Base-by-base conservation (phyloP, 306 rosid genomes). In the Dryas alaskensis region DNA sequence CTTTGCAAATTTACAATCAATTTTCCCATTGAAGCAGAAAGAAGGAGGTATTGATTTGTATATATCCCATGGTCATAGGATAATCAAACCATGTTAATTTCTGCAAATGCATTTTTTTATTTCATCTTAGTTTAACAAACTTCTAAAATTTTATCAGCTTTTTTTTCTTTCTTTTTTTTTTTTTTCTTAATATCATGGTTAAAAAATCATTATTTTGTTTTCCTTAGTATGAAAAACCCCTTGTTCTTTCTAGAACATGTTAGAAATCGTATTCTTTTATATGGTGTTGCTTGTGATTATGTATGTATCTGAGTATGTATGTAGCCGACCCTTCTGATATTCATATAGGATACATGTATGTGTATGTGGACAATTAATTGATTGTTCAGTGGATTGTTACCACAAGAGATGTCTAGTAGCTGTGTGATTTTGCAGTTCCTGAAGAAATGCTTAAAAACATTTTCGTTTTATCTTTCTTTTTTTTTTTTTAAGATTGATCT, bases 1-100 rank as follows among this genome's bases (percentile, higher is more conserved):
- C 98, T 93, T 81, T 93, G 98, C 91, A 93, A 93, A 81, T 91
- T 91, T 73, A 93, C 98, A 0, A 91, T 93, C 78, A 91, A 91
- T 85, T 88, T 93, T 82, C 97, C 98, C 2, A 84, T 67, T 78
- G 98, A 89, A 83, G 83, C 81, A 3, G 98, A 93, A 74, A 93
- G 82, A 76, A 88, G 71, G 82, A 89, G 98, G 98, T 93, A 87
- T 54, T 77, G 43, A 37, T 25, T 70, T 84, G 57, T 63, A 51
- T 51, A 19, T 45, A 66, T 73, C 39, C 68, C 57, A 31, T 60
- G 42, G 10, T 37, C n/a, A 27, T 12, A 4, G 37, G 37, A 60
- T 13, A 13, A 60, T 11, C 65, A 31, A 60, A 60, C 11, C 31
- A 11, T 60, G 17, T 60, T 60, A 45, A 45, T 45, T 5, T 45